Conservation (phyloP, 2,329 filamentous ascomycete genomes). For the Hypoxylon sp. region DNA sequence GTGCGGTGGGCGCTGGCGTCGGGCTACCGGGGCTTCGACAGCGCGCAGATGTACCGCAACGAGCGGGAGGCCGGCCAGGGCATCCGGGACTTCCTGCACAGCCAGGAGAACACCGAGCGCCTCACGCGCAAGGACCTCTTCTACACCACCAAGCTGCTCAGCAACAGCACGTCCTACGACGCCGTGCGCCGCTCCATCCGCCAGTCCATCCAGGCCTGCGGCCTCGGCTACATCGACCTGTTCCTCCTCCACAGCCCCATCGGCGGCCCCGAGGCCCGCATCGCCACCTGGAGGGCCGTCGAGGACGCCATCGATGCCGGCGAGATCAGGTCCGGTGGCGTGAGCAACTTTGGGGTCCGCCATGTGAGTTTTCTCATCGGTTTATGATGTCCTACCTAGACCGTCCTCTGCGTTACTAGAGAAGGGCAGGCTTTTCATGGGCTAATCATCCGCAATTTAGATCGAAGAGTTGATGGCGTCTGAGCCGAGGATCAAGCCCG, state of each 20-base stretch:
- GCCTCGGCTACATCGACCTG: slow-evolving; percentile 78
- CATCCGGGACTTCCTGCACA: slow-evolving; percentile 64
- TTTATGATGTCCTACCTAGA: too few species aligned
- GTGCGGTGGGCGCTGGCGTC: slow-evolving; percentile 65
- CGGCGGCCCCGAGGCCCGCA: slow-evolving; percentile 71
- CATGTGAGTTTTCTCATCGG: slow-evolving; percentile 63
- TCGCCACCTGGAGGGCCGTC: slow-evolving; percentile 78
- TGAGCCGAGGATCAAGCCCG: slow-evolving; percentile 68
- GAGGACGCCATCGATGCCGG: slow-evolving; percentile 78
- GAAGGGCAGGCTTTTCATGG: background rate
- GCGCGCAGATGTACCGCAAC: slow-evolving; percentile 68
- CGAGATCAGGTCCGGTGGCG: slow-evolving; percentile 74
- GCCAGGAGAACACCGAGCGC: slow-evolving; percentile 54
- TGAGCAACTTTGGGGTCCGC: slow-evolving; percentile 79
- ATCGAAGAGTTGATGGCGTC: slow-evolving; percentile 73
- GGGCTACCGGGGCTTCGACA: slow-evolving; percentile 61
- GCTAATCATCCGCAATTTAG: slow-evolving; percentile 47
- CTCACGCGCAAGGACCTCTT: slow-evolving; percentile 75
- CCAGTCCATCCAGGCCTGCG: slow-evolving; percentile 68
- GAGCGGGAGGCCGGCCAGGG: slow-evolving; percentile 74
- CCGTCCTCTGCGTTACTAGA: too few species aligned
- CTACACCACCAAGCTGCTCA: slow-evolving; percentile 81
- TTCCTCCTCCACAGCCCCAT: slow-evolving; percentile 84
- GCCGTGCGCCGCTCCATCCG: slow-evolving; percentile 71
- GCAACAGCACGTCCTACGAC: slow-evolving; percentile 71